phyloP scores from a whole-genome alignment of 1,284 basidiomycete species.

The Heterobasidion occidentale region DNA sequence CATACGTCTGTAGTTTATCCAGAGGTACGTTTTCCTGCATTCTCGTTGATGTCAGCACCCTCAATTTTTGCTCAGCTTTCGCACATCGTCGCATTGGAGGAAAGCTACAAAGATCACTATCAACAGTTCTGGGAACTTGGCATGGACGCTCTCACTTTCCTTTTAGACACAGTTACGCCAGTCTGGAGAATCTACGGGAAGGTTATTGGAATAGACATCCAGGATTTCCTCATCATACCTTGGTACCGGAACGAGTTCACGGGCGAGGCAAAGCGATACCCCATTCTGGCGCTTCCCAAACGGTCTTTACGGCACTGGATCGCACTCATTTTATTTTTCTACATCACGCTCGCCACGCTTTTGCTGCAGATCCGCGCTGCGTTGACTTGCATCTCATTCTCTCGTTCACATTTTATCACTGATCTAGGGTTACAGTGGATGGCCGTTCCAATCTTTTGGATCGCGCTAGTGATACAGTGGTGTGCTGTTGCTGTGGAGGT shows the following conservation, averaged over 20 bases:
- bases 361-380: constrained; percentile 50
- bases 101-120: constrained; percentile 67
- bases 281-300: constrained; percentile 45
- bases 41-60: neutral
- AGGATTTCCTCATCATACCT: constrained; percentile 72
- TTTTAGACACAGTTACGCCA: constrained; percentile 66
- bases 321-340: constrained; percentile 43
- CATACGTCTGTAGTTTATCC: constrained; percentile 70
- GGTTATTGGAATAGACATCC: constrained; percentile 65
- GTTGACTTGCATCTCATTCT: constrained; percentile 37
- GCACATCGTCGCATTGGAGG: constrained; percentile 57
- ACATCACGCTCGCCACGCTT: constrained; percentile 34
- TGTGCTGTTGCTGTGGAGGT: constrained; percentile 47
- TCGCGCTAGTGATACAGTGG: constrained; percentile 55
- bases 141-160: constrained; percentile 62
- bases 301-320: constrained; percentile 64
- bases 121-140: constrained; percentile 72
- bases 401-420: constrained; percentile 45
- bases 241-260: constrained; percentile 77
- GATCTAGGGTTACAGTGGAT: constrained; percentile 53
- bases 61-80: constrained; percentile 41
- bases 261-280: constrained; percentile 61
- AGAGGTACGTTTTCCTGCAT: constrained; percentile 39
- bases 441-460: constrained; percentile 50
- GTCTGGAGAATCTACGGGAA: constrained; percentile 75